A percentile compares a stretch with the other conserved stretches of the same genome.
Evolutionary conservation across 1,284 basidiomycete genomes (phyloP).

Genomic region (Papiliotrema terrestris): DNA sequence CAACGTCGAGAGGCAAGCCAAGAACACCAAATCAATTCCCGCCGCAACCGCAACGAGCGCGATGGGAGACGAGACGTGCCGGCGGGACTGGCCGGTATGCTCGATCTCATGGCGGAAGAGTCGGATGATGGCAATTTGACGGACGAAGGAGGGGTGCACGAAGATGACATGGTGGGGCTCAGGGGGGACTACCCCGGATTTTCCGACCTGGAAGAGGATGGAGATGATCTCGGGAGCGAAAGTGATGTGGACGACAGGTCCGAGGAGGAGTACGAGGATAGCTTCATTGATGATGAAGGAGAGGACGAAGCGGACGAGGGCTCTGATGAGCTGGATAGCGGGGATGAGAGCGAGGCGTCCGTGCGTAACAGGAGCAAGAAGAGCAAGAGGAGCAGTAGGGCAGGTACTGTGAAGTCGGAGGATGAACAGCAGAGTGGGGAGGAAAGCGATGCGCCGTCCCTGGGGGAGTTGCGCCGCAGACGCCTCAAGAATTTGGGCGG

Average conservation of each 20-base stretch:
- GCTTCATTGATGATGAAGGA: constrained; percentile 8
- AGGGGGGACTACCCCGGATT: constrained; percentile 3
- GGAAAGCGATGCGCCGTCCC: not conserved
- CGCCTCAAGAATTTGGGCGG: not conserved
- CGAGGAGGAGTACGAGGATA: constrained; percentile 4
- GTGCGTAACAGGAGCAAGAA: not conserved
- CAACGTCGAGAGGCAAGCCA: not conserved
- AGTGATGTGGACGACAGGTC: not conserved
- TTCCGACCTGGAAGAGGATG: not conserved
- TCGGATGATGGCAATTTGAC: constrained; percentile 7
- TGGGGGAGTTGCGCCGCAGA: not conserved
- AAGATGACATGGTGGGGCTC: not conserved
- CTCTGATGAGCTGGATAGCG: not conserved
- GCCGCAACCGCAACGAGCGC: not conserved
- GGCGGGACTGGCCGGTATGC: not conserved
- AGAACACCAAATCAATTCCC: not conserved
- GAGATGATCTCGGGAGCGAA: not conserved
- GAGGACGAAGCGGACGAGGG: not conserved
- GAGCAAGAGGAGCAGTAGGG: constrained; percentile 2
- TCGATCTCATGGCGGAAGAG: constrained; percentile 5
- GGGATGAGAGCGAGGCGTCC: not conserved
- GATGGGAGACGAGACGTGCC: not conserved
- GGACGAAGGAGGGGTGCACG: not conserved
- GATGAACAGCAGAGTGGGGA: too few species aligned
- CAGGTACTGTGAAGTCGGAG: not conserved